A percentile compares a stretch with the other conserved stretches of the same genome.
phyloP scores from a whole-genome alignment of 2,329 filamentous ascomycete species.

The Blumeria hordei region DNA sequence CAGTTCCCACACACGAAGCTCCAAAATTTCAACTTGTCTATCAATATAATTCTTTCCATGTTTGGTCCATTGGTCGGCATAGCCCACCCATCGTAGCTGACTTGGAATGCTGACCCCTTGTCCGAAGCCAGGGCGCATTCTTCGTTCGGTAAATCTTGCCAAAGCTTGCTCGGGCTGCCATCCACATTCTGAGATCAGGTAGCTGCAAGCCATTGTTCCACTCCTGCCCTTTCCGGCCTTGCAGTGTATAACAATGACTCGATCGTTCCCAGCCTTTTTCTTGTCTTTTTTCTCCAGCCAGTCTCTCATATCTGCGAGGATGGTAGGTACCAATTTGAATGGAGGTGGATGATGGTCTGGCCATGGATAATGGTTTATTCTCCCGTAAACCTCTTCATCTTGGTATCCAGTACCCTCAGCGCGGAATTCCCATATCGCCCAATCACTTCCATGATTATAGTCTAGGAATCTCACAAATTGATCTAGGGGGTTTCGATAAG shows the following conservation, averaged over 20 bases:
- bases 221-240: constrained; percentile 91
- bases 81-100: constrained; percentile 66
- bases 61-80: constrained; percentile 68
- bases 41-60: constrained; percentile 61
- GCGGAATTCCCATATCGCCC: constrained; percentile 96
- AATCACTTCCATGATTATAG: constrained; percentile 55
- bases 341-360: constrained; percentile 94
- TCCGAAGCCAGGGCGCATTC: constrained; percentile 79
- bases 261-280: constrained; percentile 12
- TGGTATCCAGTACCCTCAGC: constrained; percentile 93
- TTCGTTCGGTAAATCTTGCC: constrained; percentile 47
- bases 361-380: constrained; percentile 82
- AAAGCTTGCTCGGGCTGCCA: constrained; percentile 41
- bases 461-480: constrained; percentile 74
- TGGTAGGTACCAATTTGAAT: constrained; percentile 66
- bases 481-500: constrained; percentile 83
- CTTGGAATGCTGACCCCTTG: constrained; percentile 81
- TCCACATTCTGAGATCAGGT: constrained; percentile 68
- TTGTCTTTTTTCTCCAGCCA: constrained; percentile 33
- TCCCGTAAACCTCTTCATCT: constrained; percentile 63
- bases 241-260: constrained; percentile 83
- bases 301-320: constrained; percentile 79
- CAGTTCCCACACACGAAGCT: constrained; percentile 77
- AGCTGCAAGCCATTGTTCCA: constrained; percentile 69
- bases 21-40: constrained; percentile 57